Percentiles rank a stretch among this genome's conserved stretches.
Evolutionary conservation across 2,329 filamentous ascomycete genomes (phyloP).

Genomic region (Paraphaeosphaeria sporulosa): DNA sequence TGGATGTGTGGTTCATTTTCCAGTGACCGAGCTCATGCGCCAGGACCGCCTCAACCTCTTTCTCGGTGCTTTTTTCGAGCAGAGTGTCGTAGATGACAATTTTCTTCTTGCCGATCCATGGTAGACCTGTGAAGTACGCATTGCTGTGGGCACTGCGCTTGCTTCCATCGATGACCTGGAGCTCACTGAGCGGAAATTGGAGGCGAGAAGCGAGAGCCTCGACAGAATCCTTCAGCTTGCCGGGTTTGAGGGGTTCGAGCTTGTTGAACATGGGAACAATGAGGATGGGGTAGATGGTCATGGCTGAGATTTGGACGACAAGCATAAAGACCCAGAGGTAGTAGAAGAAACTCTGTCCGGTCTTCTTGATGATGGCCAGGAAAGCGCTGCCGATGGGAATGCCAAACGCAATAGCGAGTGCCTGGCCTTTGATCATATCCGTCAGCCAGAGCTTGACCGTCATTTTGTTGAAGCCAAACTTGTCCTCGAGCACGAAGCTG

Average conservation of each 20-base stretch:
- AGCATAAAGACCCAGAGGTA: slow-evolving; percentile 96
- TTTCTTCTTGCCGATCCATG: slow-evolving; percentile 91
- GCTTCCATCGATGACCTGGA: slow-evolving; percentile 94
- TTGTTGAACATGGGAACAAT: slow-evolving; percentile 99
- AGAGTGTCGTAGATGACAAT: slow-evolving; percentile 99
- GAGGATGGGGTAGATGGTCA: slow-evolving; percentile 93
- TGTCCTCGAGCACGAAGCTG: slow-evolving; percentile 94
- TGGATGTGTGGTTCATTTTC: slow-evolving; percentile 94
- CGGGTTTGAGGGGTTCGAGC: slow-evolving; percentile 87
- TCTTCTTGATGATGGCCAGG: slow-evolving; percentile 91
- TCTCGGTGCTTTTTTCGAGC: slow-evolving; percentile 89
- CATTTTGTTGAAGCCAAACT: slow-evolving; percentile 99
- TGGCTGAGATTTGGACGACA: slow-evolving; percentile 88
- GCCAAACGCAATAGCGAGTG: slow-evolving; percentile 79
- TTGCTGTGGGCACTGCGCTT: slow-evolving; percentile 90
- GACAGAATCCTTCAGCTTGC: slow-evolving; percentile 85
- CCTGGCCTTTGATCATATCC: slow-evolving; percentile 90
- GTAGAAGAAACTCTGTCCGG: slow-evolving; percentile 94
- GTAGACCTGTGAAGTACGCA: slow-evolving; percentile 94
- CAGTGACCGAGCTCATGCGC: slow-evolving; percentile 97
- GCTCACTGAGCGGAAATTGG: slow-evolving; percentile 88
- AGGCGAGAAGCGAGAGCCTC: slow-evolving; percentile 83
- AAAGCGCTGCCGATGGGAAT: slow-evolving; percentile 91
- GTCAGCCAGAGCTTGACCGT: slow-evolving; percentile 86
- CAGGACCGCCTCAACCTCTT: slow-evolving; percentile 93